A percentile compares a stretch with the other conserved stretches of the same genome.
Evolutionary conservation across 331 rosid genomes (phyloP).

Genomic region (Arachis monticola): DNA sequence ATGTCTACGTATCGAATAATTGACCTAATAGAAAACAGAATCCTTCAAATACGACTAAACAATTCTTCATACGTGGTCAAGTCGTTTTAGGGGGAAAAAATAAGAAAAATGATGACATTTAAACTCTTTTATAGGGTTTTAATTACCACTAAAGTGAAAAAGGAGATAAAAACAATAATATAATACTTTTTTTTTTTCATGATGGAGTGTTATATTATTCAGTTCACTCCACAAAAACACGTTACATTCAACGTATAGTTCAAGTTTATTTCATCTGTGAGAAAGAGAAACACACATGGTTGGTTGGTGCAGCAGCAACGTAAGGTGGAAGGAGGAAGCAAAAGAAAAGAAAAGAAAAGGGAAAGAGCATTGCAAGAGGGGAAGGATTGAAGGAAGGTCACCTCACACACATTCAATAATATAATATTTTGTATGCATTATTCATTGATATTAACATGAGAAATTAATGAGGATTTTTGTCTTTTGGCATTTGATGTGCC

Average conservation of each 20-base stretch:
- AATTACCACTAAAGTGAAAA: not conserved
- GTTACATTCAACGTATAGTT: slow-evolving; percentile 34
- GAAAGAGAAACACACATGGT: slow-evolving; percentile 30
- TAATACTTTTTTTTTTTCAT: slow-evolving; percentile 15
- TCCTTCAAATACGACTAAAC: slow-evolving; percentile 48
- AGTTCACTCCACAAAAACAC: slow-evolving; percentile 31
- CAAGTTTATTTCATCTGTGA: slow-evolving; percentile 26
- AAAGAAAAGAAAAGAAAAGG: slow-evolving; percentile 36
- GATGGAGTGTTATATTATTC: slow-evolving; percentile 9
- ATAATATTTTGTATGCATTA: slow-evolving; percentile 28
- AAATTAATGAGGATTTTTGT: slow-evolving; percentile 45
- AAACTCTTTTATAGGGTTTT: slow-evolving; percentile 2
- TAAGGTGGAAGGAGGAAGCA: slow-evolving; percentile 29
- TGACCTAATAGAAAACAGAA: slow-evolving; percentile 37
- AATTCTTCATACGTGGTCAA: slow-evolving; percentile 31
- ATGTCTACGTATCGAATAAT: no score
- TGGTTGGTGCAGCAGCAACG: slow-evolving; percentile 30
- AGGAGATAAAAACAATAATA: not conserved
- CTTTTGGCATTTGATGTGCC: slow-evolving; percentile 47
- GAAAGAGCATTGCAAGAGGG: slow-evolving; percentile 37
- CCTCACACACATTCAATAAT: slow-evolving; percentile 53
- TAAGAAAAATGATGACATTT: slow-evolving; percentile 10
- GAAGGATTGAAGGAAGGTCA: slow-evolving; percentile 57
- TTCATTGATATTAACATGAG: not conserved
- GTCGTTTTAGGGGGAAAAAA: slow-evolving; percentile 30